Percentiles rank a stretch among this genome's conserved stretches.
phyloP scores from a whole-genome alignment of 2,329 filamentous ascomycete genomes.

The Zymoseptoria ardabiliae region DNA sequence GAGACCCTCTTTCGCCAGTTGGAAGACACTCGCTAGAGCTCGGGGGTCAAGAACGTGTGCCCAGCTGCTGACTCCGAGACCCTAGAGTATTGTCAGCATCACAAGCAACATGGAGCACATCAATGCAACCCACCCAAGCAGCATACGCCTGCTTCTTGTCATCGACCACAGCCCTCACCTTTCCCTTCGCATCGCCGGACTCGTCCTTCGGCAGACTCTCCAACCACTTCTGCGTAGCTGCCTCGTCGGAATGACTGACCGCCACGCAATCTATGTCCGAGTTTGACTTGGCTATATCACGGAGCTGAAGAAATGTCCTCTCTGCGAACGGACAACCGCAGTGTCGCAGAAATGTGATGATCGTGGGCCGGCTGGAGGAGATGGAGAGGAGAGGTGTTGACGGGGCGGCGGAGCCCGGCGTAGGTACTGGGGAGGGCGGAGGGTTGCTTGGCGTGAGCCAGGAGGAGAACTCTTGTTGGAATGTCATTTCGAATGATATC shows the following conservation, averaged over 20 bases:
- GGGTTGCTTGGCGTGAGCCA: constrained; percentile 33
- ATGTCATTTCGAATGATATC: constrained; percentile 8
- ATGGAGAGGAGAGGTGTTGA: constrained; percentile 46
- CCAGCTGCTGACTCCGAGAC: constrained; percentile 53
- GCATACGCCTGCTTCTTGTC: constrained; percentile 53
- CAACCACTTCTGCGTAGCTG: constrained; percentile 52
- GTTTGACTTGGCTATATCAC: constrained; percentile 45
- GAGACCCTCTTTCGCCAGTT: constrained; percentile 55
- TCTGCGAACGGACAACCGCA: constrained; percentile 65
- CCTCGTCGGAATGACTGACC: constrained; percentile 52
- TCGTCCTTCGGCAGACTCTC: constrained; percentile 29
- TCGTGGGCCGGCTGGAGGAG: constrained; percentile 48
- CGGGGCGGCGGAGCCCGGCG: constrained; percentile 51
- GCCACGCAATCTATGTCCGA: constrained; percentile 51
- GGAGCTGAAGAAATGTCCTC: constrained; percentile 43
- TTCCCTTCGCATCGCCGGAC: constrained; percentile 48
- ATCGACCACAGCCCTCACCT: constrained; percentile 55
- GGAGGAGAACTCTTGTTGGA: constrained; percentile 33
- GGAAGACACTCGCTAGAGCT: constrained; percentile 51
- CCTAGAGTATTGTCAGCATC: constrained; percentile 41
- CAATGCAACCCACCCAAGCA: constrained; percentile 20
- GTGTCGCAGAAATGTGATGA: constrained; percentile 63
- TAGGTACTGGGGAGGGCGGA: constrained; percentile 30
- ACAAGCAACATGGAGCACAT: neutral
- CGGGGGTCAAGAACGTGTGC: constrained; percentile 57